phyloP scores from a whole-genome alignment of 2,329 filamentous ascomycete species.

The Sporothrix euskadiensis region DNA sequence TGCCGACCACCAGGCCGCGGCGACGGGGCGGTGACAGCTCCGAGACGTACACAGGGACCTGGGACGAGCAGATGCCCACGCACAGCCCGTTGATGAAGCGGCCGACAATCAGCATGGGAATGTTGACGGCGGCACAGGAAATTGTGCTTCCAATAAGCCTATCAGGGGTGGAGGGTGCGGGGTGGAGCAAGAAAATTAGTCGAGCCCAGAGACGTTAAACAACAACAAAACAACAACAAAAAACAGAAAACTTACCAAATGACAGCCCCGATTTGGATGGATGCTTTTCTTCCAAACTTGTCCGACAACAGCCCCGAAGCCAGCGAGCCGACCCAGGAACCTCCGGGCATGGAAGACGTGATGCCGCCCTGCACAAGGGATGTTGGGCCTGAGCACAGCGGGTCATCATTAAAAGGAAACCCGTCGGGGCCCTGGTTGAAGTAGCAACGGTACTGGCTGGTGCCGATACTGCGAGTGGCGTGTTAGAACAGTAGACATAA shows the following conservation, averaged over 20 bases:
- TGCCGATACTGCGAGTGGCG: slow-evolving; percentile 36
- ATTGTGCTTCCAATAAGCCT: slow-evolving; percentile 51
- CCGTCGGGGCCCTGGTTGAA: slow-evolving; percentile 45
- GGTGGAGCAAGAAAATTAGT: background rate
- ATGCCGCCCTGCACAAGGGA: slow-evolving; percentile 57
- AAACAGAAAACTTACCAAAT: slow-evolving; percentile 48
- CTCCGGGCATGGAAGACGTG: slow-evolving; percentile 69
- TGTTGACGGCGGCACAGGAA: slow-evolving; percentile 46
- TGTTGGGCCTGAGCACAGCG: slow-evolving; percentile 26
- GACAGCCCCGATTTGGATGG: slow-evolving; percentile 52
- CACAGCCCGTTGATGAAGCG: slow-evolving; percentile 70
- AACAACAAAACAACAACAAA: background rate
- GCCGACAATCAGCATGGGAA: slow-evolving; percentile 63
- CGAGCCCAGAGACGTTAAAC: background rate
- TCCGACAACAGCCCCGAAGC: slow-evolving; percentile 61
- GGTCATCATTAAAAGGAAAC: slow-evolving; percentile 22
- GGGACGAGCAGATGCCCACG: slow-evolving; percentile 71
- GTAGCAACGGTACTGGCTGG: slow-evolving; percentile 46
- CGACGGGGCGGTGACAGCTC: slow-evolving; percentile 58
- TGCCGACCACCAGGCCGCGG: slow-evolving; percentile 46
- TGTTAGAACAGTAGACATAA: background rate
- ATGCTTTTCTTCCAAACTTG: slow-evolving; percentile 48
- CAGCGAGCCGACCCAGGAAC: slow-evolving; percentile 66
- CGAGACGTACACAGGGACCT: slow-evolving; percentile 70
- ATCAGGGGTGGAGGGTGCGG: background rate